Base-by-base conservation (phyloP, 768 basidiomycete genomes). In the Kwoniella newhampshirensis region DNA sequence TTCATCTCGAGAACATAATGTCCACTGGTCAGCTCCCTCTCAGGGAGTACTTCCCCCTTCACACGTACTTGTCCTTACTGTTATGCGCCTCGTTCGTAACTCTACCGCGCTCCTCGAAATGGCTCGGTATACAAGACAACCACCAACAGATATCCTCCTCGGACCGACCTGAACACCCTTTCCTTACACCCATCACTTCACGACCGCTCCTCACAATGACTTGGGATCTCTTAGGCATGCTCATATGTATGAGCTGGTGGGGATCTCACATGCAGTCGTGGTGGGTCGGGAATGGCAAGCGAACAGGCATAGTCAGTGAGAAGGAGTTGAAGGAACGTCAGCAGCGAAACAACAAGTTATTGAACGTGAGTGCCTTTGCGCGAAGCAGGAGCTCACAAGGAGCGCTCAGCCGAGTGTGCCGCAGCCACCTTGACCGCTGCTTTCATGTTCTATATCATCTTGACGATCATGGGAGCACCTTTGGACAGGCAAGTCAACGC, bases 121-220 rank as follows among this genome's bases (percentile, higher is more conserved):
- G 51, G 47, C 40, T 61, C 39, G 4, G 44, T 21, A 15, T 5
- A 18, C 23, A 48, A 18, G 20, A 50, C n/a, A 30, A 32, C 9
- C 18, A 44, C 27, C 68, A 63, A 23, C 36, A 46, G 11, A 13
- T n/a, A 7, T 57, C 64, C 4, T 66, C 64, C 8, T 23, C 52
- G n/a, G 86, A 88, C 65, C 80, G 82, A 51, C 87, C 87, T 11
- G 87, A 89, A 66, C 83, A 85, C 58, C 81, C 81, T 1, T 87
- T 89, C 74, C 76, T 91, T 20, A 83, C 82, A 37, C 79, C 82
- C 1, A 72, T 91, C 59, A 90, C 89, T 0, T 67, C 77, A 2
- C 81, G 81, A 58, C 86, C 88, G 6, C 72, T 79, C 4, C 70
- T 75, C 35, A 88, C 88, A 0, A 73, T 87, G 51, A 55, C 77